Conservation (phyloP, 208 protist genomes). For the Leishmania gerbilli region DNA sequence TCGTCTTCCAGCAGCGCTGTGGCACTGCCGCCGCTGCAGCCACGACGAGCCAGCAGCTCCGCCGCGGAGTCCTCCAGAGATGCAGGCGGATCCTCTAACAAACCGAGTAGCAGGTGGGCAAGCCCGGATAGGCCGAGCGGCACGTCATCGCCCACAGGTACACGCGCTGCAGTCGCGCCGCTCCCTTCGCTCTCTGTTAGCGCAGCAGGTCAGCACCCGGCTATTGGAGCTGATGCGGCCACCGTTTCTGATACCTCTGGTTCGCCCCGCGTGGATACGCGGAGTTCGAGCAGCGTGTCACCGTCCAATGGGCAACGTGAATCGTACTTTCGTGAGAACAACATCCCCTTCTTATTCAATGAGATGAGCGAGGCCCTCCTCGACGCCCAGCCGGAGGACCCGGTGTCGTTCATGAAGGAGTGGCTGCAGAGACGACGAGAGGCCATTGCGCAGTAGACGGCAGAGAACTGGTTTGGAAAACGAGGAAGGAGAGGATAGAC, state of each 20-base stretch:
- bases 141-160: not conserved
- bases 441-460: conserved; percentile 10
- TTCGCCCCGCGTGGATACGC: not conserved
- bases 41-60: not conserved
- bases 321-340: conserved; percentile 31
- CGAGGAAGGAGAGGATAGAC: not conserved
- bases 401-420: conserved; percentile 54
- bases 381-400: conserved; percentile 47
- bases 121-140: not conserved
- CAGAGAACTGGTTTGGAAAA: not conserved
- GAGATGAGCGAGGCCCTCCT: conserved; percentile 54
- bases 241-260: not conserved
- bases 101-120: not conserved
- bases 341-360: conserved; percentile 59
- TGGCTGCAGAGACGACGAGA: conserved; percentile 53
- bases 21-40: not conserved
- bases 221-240: not conserved
- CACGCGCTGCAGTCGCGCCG: not conserved
- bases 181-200: conserved; percentile 1
- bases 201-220: not conserved
- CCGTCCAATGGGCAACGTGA: conserved; percentile 4
- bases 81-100: not conserved
- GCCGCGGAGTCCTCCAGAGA: not conserved
- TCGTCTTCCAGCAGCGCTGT: conserved; percentile 3
- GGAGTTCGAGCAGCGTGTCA: not conserved